These are phyloP conservation scores for Cyanidium caldarium DNA, from an alignment of 23 red algal species.

Conservation along the genomic window DNA sequence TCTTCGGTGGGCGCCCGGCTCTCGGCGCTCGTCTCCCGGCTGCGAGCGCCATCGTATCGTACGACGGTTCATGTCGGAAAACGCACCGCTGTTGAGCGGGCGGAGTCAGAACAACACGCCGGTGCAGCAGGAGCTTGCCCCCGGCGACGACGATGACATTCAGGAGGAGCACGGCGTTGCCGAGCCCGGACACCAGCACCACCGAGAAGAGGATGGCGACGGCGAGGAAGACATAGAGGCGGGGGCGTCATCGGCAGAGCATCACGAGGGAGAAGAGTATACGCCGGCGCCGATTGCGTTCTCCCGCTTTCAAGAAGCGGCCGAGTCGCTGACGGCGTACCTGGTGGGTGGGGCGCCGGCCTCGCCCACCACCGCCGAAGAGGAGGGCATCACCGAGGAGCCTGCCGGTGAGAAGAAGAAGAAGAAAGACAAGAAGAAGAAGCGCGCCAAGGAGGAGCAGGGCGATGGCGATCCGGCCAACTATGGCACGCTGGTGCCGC, in stretches of 20 bases:
- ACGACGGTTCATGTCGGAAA: not conserved
- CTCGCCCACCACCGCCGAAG: not conserved
- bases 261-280: not conserved
- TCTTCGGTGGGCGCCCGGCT: no score
- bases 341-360: not conserved
- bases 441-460: not conserved
- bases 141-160: not conserved
- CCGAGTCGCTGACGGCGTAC: not conserved
- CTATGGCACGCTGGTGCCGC: not conserved
- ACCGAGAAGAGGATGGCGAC: no score
- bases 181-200: not conserved
- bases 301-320: not conserved
- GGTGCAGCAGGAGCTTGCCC: not conserved
- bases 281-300: not conserved
- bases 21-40: no score
- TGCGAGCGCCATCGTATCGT: no score
- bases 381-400: not conserved
- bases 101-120: not conserved
- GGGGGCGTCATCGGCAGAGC: not conserved
- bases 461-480: not conserved
- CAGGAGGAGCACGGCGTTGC: conserved; percentile 3
- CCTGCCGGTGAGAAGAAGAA: not conserved
- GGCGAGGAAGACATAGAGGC: not conserved
- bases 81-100: not conserved
- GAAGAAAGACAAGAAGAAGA: not conserved